Base-by-base conservation (phyloP, 331 rosid species). In the Malus hybrid region DNA sequence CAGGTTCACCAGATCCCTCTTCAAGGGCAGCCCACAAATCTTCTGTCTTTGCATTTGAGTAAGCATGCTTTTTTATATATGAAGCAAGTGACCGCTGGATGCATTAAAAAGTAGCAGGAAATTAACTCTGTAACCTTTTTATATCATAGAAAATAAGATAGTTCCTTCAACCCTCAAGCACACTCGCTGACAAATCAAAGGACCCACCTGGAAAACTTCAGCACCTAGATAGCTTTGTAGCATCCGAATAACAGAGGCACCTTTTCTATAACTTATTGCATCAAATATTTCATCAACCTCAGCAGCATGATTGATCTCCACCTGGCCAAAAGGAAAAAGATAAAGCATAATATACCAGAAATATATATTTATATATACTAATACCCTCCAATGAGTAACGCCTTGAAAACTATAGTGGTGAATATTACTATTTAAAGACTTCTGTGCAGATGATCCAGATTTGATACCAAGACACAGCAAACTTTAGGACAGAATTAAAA, bases 211-310 rank as follows among this genome's bases (percentile, higher is more conserved):
- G 87, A 93, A 93, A 80, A 77, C 33, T 64, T 90, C 87, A 5
- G 96, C 96, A 61, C 98, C 98, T n/a, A 93, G 96, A 80, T 91
- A 93, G 81, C 91, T 88, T 72, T 93, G 97, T 44, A 93, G 89
- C 97, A 93, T 91, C 82, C 94, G 86, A 70, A 93, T 93, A 66
- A 93, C 91, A 72, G 98, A 88, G 76, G 98, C 98, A 65, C 98
- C 98, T 86, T 93, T 93, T 53, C 82, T 83, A 30, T 93, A 91
- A 80, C 98, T 91, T 69, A 93, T 91, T 7, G 98, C 90, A 68
- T 93, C 98, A 87, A 93, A 93, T 82, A 93, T 89, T 80, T 91
- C 98, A 79, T 91, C 91, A 50, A 89, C 87, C 88, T 93, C 97
- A 19, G 74, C 58, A 56, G 93, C 97, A 88, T 93, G 98, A 82